phyloP scores from a whole-genome alignment of 257 asterid genomes.

The Perilla frutescens region DNA sequence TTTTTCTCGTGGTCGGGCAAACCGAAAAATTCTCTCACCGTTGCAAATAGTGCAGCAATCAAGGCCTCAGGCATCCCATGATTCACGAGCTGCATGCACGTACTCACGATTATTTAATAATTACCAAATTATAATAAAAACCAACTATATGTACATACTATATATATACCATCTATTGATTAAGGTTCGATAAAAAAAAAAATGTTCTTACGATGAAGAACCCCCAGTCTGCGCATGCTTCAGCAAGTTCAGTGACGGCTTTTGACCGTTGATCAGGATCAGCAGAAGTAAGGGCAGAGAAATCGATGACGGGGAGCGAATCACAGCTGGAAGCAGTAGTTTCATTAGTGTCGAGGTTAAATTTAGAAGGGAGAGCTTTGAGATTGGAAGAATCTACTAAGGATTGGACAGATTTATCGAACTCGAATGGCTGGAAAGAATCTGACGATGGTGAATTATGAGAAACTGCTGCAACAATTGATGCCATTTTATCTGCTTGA shows the following conservation, averaged over 20 bases:
- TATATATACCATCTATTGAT: too few species aligned
- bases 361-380: conserved; percentile 32
- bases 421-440: conserved; percentile 1
- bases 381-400: conserved; percentile 17
- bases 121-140: not conserved
- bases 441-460: not conserved
- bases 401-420: not conserved
- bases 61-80: conserved; percentile 49
- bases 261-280: conserved; percentile 33
- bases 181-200: not conserved
- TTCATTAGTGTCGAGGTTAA: conserved; percentile 25
- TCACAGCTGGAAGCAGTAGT: conserved; percentile 26
- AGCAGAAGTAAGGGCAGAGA: conserved; percentile 24
- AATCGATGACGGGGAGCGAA: conserved; percentile 39
- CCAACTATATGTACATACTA: not conserved
- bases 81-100: conserved; percentile 48
- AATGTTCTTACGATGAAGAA: conserved; percentile 35
- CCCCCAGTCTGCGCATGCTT: conserved; percentile 43
- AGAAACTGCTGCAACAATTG: not conserved
- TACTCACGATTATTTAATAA: not conserved
- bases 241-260: conserved; percentile 26
- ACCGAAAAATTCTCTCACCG: conserved; percentile 38
- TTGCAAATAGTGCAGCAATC: conserved; percentile 31
- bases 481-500: not conserved
- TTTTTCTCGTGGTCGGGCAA: conserved; percentile 46